A percentile compares a stretch with the other conserved stretches of the same genome.
These are phyloP conservation scores for Scleromitrula shiraiana DNA, from an alignment of 2,329 filamentous ascomycete species.

Conservation along the genomic window DNA sequence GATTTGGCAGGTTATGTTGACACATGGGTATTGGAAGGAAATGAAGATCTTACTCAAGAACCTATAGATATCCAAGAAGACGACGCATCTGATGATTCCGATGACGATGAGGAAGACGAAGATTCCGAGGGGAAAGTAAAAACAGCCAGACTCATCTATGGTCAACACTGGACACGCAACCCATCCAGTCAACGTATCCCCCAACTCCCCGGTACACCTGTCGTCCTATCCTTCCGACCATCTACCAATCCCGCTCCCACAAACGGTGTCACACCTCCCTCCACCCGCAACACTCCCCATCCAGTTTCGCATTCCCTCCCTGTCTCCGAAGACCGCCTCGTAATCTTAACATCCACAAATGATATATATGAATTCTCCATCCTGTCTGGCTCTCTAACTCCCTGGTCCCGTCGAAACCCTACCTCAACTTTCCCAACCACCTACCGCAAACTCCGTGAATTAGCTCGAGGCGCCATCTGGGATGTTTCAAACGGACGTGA, in stretches of 20 bases:
- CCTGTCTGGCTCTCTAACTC: conserved; percentile 64
- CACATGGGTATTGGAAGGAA: conserved; percentile 66
- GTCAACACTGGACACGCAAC: conserved; percentile 68
- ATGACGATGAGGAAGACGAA: conserved; percentile 37
- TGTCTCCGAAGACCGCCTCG: conserved; percentile 43
- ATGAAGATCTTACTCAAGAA: conserved; percentile 40
- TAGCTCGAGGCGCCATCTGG: conserved; percentile 81
- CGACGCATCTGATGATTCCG: conserved; percentile 29
- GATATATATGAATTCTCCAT: conserved; percentile 74
- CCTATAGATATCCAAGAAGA: conserved; percentile 27
- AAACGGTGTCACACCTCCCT: conserved; percentile 35
- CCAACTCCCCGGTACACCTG: conserved; percentile 55
- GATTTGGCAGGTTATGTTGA: conserved; percentile 83
- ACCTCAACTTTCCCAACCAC: conserved; percentile 64
- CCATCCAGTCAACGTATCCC: conserved; percentile 62
- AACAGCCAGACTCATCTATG: conserved; percentile 41
- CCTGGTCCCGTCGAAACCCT: conserved; percentile 81
- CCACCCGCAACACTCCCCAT: conserved; percentile 25
- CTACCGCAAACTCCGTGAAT: conserved; percentile 67
- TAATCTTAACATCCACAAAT: conserved; percentile 55
- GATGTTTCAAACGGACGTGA: conserved; percentile 50
- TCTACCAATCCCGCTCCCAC: conserved; percentile 23
- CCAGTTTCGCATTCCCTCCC: conserved; percentile 42
- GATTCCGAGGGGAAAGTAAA: conserved; percentile 40
- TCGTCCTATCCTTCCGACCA: conserved; percentile 60